Evolutionary conservation across 768 basidiomycete genomes (phyloP).

Genomic region (Omphalotus guepiniiformis): DNA sequence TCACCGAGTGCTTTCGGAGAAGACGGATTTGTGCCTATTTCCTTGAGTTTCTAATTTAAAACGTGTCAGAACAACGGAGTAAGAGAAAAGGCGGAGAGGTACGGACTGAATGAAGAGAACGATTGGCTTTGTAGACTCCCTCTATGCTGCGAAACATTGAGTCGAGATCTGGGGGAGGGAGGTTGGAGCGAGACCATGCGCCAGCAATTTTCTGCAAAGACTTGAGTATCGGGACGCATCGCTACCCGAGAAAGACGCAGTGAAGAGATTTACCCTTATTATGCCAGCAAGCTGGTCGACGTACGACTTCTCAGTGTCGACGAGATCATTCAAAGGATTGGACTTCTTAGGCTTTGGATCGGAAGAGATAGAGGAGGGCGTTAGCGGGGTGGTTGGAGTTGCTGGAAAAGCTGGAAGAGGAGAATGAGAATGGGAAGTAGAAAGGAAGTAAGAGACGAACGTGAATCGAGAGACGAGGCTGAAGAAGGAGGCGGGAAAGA

Average conservation of each 20-base stretch:
- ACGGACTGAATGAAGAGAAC: slow-evolving; percentile 60
- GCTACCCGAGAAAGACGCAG: too few species aligned
- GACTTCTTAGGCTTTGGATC: slow-evolving; percentile 56
- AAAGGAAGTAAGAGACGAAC: not conserved
- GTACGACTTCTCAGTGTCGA: slow-evolving; percentile 90
- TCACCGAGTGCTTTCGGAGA: slow-evolving; percentile 94
- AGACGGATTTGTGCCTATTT: slow-evolving; percentile 88
- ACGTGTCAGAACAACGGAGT: slow-evolving; percentile 6
- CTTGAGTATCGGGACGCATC: slow-evolving; percentile 13
- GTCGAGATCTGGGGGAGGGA: slow-evolving; percentile 90
- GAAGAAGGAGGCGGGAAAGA: not conserved
- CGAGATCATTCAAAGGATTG: slow-evolving; percentile 88
- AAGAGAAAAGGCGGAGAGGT: not conserved
- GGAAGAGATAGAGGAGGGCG: slow-evolving; percentile 24
- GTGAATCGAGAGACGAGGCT: not conserved
- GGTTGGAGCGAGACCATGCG: slow-evolving; percentile 95
- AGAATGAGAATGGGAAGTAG: not conserved
- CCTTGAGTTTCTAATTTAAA: slow-evolving; percentile 75
- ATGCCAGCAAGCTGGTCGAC: slow-evolving; percentile 87
- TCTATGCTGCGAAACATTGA: slow-evolving; percentile 94
- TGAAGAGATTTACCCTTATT: slow-evolving; percentile 66
- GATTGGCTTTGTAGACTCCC: slow-evolving; percentile 88
- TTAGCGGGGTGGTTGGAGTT: slow-evolving; percentile 33
- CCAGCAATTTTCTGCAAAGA: slow-evolving; percentile 81
- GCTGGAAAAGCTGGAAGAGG: slow-evolving; percentile 22